Base-by-base conservation (phyloP, 805 yeast genomes). In the Metschnikowia gelsemii region DNA sequence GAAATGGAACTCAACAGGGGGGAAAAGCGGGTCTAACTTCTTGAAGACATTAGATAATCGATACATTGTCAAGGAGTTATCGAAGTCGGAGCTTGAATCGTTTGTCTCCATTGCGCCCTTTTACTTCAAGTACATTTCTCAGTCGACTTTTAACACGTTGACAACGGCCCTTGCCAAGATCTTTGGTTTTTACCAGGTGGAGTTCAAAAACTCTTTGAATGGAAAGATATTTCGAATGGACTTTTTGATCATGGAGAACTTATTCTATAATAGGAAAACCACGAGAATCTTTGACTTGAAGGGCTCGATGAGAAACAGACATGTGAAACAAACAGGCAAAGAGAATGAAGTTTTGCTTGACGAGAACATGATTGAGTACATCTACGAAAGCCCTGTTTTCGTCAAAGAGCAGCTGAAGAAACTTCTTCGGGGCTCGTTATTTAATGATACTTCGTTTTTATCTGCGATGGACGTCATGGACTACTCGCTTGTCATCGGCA, bases 381-480 rank as follows among this genome's bases (percentile, higher is more conserved):
- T 95, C 45, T 93, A 88, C 57, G 99, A 93, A 60, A 84, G 95
- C 18, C 99, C 99, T 0, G 76, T 93, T 26, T 95, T 88, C 70
- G 96, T 93, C 5, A 73, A 91, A 44, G 97, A 91, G 55, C 90
- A 89, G 54, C 91, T 89, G 58, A 93, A 93, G 58, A 82, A 86
- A 53, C 65, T 89, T 27, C 62, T 93, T 35, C 68, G 96, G 34
- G 91, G 96, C 0, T 90, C 96, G 0, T 65, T 93, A 21, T 93
- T 95, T 84, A 93, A 95, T 57, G 99, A 93, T 56, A 93, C 98
- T 0, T 68, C 93, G 12, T 95, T 93, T 59, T 67, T 93, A 40
- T 89, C 96, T 3, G 93, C 95, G 56, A 87, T 93, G 96, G 95
- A 93, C 58, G 98, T 93, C 5, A 93, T 93, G 99, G 99, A 93